Base-by-base conservation (phyloP, 805 yeast species). In the Saccharomycopsis fermentans region DNA sequence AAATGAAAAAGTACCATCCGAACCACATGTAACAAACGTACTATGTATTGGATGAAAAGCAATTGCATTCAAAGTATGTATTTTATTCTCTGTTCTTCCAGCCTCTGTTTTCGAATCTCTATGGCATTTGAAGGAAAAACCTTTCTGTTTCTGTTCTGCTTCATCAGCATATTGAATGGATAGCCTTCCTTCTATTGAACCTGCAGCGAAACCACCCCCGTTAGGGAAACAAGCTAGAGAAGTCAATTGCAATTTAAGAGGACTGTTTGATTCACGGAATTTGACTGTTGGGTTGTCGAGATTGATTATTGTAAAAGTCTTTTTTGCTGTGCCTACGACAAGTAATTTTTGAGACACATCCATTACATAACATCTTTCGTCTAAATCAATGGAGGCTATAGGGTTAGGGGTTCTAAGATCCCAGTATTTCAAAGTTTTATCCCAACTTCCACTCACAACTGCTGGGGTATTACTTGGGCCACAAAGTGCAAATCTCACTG, bases 401-500 rank as follows among this genome's bases (percentile, higher is more conserved):
- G 98, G 94, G 65, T 81, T 84, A 52, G 85, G 87, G 64, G 84
- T 83, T 68, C 97, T 83, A 73, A 87, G 77, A 72, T 94, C 98
- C 99, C 99, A 92, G 72, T 94, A 94, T 69, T 82, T 84, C 63
- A 94, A 73, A 0, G 97, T 90, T 73, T 90, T 90, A 72, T 94
- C 99, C 97, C 97, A 94, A 6, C 97, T 89, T 6, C 96, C 97
- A 51, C 91, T 82, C 2, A 90, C 97, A 29, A 92, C 82, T 63
- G 88, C 88, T 32, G 74, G 77, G 0, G 90, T 81, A 65, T 87
- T 87, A 8, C 84, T 76, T n/a, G 91, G 90, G 0, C 96, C 96
- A 68, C 91, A 86, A 62, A 84, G 85, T 11, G 89, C 96, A 62
- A 80, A 83, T 58, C 96, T 76, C 24, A 92, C 87, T 14, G 80